Percentiles rank a stretch among this genome's conserved stretches.
phyloP scores from a whole-genome alignment of 179 eudicot genomes.

The Spinacia oleracea region DNA sequence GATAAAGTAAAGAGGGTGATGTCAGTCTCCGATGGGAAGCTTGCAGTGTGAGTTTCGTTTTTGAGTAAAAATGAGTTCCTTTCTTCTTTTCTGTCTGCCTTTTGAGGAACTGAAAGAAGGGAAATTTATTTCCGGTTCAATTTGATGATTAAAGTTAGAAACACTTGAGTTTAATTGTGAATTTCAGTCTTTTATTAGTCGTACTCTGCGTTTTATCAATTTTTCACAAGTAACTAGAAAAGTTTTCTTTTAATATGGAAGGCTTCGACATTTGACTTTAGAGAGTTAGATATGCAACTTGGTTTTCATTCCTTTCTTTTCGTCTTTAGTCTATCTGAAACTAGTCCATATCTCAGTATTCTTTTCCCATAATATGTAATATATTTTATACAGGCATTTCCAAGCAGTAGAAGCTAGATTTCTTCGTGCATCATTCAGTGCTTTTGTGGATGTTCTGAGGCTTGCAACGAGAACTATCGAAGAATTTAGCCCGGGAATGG shows the following conservation, averaged over 20 bases:
- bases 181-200: neutral
- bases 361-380: neutral
- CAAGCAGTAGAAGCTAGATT: slow-evolving; percentile 95
- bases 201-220: neutral
- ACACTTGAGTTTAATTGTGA: neutral
- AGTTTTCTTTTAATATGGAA: neutral
- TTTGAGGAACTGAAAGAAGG: neutral
- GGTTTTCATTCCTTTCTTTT: neutral
- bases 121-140: neutral
- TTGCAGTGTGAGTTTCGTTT: slow-evolving; percentile 59
- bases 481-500: slow-evolving; percentile 53
- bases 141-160: neutral
- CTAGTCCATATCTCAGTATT: neutral
- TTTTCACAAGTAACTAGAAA: neutral
- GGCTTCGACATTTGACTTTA: neutral
- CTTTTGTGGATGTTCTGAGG: slow-evolving; percentile 72
- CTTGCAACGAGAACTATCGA: slow-evolving; percentile 87
- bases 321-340: neutral
- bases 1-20: slow-evolving; percentile 86
- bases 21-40: slow-evolving; percentile 70
- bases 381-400: slow-evolving; percentile 59
- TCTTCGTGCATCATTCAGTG: slow-evolving; percentile 82
- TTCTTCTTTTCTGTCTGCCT: neutral
- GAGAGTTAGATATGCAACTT: neutral
- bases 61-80: neutral